These are phyloP conservation scores for Apostasia ramifera DNA, from an alignment of 106 monocot species.

Conservation along the genomic window DNA sequence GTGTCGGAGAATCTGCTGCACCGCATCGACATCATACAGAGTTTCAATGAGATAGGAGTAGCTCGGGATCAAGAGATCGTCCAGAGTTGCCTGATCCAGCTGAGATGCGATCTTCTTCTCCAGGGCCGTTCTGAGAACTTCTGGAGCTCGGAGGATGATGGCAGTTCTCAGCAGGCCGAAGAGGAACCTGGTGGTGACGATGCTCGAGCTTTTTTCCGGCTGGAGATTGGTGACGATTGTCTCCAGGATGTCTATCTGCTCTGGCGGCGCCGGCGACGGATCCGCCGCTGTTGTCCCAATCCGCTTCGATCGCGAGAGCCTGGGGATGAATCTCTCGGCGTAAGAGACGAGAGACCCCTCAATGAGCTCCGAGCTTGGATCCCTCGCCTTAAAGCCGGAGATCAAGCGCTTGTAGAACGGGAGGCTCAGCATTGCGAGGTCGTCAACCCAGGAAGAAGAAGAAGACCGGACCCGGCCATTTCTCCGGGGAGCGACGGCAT, in stretches of 20 bases:
- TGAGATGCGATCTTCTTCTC: constrained; percentile 76
- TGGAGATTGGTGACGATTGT: constrained; percentile 63
- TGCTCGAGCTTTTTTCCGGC: constrained; percentile 29
- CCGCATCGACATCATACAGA: constrained; percentile 93
- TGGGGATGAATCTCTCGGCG: constrained; percentile 67
- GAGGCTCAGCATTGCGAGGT: constrained; percentile 51
- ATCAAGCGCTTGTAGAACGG: constrained; percentile 79
- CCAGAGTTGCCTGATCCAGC: constrained; percentile 66
- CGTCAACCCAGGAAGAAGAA: constrained; percentile 61
- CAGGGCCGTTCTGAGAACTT: constrained; percentile 28
- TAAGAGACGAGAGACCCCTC: constrained; percentile 71
- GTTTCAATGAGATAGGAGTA: constrained; percentile 77
- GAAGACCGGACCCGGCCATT: constrained; percentile 11
- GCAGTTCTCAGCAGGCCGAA: constrained; percentile 68
- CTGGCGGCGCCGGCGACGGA: constrained; percentile 24
- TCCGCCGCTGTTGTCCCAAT: constrained; percentile 20
- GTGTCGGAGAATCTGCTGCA: constrained; percentile 59
- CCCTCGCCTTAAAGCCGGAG: constrained; percentile 44
- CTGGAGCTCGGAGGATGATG: constrained; percentile 61
- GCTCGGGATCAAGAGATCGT: constrained; percentile 89
- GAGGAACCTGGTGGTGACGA: constrained; percentile 40
- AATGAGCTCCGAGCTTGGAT: constrained; percentile 46
- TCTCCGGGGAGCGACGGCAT: constrained; percentile 25
- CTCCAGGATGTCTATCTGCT: constrained; percentile 71
- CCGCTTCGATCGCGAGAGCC: constrained; percentile 65